Percentiles rank a stretch among this genome's conserved stretches.
phyloP scores from a whole-genome alignment of 192 early-diverging fungal species.

The Rhizoclosmatium globosum region DNA sequence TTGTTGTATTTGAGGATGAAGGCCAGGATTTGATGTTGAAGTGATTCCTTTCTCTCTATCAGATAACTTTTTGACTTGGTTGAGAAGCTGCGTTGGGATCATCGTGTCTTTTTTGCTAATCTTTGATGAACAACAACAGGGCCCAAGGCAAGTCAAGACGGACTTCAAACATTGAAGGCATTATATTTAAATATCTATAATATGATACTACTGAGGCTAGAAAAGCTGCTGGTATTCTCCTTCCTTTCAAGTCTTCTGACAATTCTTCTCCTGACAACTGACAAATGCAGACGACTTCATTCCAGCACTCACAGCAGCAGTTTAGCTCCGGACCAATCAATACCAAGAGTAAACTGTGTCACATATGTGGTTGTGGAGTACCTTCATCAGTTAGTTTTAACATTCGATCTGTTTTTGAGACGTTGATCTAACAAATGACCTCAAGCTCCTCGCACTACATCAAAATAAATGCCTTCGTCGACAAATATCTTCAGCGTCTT shows the following conservation, averaged over 20 bases:
- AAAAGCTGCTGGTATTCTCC: too few species aligned
- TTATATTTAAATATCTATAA: too few species aligned
- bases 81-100: constrained; percentile 29
- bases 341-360: constrained; percentile 7
- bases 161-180: too few species aligned
- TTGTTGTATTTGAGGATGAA: not conserved
- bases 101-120: not conserved
- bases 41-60: constrained; percentile 16
- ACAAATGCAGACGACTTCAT: too few species aligned
- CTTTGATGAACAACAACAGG: not conserved
- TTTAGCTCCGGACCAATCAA: constrained; percentile 26
- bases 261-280: too few species aligned
- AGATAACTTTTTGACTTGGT: constrained; percentile 23
- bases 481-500: constrained; percentile 13
- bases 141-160: too few species aligned
- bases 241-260: too few species aligned
- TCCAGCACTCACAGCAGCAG: not conserved
- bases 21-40: not conserved
- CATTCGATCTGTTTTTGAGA: not conserved
- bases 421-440: not conserved
- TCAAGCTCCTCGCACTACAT: constrained; percentile 21
- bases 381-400: constrained; percentile 7
- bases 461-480: constrained; percentile 21
- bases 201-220: too few species aligned
- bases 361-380: constrained; percentile 24